Conservation (phyloP, 805 yeast species). For the Tetrapisispora arboricola region DNA sequence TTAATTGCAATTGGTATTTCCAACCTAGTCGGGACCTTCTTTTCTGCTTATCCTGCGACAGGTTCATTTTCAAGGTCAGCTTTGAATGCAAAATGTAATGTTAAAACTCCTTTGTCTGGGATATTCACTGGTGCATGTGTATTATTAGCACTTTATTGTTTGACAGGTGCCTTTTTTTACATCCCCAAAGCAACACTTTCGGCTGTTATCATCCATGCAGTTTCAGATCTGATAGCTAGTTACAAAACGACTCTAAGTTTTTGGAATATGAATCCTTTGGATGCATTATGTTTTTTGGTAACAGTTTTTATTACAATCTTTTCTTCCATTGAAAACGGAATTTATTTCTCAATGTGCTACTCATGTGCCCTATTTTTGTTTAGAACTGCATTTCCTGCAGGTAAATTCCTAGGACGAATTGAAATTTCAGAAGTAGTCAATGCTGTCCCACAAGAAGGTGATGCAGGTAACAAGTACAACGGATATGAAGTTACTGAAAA, state of each 20-base stretch:
- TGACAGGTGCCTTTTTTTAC: slow-evolving; percentile 75
- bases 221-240: slow-evolving; percentile 69
- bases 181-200: slow-evolving; percentile 83
- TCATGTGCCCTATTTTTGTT: slow-evolving; percentile 65
- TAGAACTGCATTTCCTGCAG: slow-evolving; percentile 70
- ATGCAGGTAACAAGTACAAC: not conserved
- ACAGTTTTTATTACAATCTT: slow-evolving; percentile 74
- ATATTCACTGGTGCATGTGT: slow-evolving; percentile 85
- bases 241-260: slow-evolving; percentile 56
- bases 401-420: slow-evolving; percentile 72
- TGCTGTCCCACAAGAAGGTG: not conserved
- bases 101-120: slow-evolving; percentile 89
- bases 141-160: slow-evolving; percentile 70
- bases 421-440: slow-evolving; percentile 11
- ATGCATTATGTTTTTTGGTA: slow-evolving; percentile 58
- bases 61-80: slow-evolving; percentile 96
- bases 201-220: slow-evolving; percentile 91
- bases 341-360: slow-evolving; percentile 83
- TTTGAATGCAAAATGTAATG: slow-evolving; percentile 89
- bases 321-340: slow-evolving; percentile 74
- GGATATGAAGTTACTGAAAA: not conserved
- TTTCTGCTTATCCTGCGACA: slow-evolving; percentile 90
- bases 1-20: slow-evolving; percentile 87
- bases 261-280: slow-evolving; percentile 68
- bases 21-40: slow-evolving; percentile 82